phyloP scores from a whole-genome alignment of 495 filamentous ascomycete genomes.

The Usnea hakonensis region DNA sequence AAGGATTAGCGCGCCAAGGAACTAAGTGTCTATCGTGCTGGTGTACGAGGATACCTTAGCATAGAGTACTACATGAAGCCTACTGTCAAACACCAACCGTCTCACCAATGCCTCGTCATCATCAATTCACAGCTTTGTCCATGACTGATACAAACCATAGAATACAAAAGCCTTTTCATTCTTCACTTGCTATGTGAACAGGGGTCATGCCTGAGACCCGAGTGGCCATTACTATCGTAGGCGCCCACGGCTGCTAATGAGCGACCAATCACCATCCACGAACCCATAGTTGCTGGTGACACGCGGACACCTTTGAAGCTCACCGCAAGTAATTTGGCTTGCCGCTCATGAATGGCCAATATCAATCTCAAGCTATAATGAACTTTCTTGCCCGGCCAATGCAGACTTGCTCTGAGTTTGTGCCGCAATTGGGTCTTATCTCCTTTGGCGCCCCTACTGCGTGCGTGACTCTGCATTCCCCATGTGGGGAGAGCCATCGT shows the following conservation, averaged over 20 bases:
- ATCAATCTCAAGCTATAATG: conserved; percentile 6
- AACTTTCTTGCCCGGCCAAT: conserved; percentile 1
- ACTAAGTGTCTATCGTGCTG: no score
- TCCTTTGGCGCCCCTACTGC: conserved; percentile 11
- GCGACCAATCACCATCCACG: conserved; percentile 2
- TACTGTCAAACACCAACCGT: not conserved
- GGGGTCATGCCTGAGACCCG: not conserved
- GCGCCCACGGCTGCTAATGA: not conserved
- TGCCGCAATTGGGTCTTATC: conserved; percentile 1
- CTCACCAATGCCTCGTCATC: not conserved
- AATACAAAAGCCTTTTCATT: no score
- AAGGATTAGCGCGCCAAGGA: no score
- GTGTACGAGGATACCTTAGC: no score
- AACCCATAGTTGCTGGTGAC: conserved; percentile 5
- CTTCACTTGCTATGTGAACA: no score
- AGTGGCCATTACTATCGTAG: not conserved
- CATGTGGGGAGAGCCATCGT: conserved; percentile 1
- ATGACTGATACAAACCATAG: no score
- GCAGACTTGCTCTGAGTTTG: conserved; percentile 5
- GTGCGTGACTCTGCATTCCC: not conserved
- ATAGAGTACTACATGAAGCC: not conserved
- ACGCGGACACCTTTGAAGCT: not conserved
- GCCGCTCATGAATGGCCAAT: conserved; percentile 16
- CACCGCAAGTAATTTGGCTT: not conserved
- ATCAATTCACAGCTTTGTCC: not conserved